Evolutionary conservation across 768 basidiomycete species (phyloP).

Genomic region (Candolleomyces eurysporus): DNA sequence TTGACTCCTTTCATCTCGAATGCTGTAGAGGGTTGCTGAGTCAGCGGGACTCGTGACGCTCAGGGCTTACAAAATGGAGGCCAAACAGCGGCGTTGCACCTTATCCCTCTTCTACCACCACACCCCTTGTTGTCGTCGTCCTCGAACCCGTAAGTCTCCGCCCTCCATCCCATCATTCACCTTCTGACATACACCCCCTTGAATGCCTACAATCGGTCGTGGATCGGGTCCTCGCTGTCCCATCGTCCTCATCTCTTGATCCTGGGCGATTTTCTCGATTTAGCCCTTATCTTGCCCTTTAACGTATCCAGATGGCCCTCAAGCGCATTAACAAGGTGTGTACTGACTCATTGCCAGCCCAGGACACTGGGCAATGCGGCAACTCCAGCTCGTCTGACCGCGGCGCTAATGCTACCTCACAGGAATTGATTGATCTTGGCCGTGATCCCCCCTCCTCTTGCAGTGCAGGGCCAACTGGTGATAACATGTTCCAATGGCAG

Average conservation of each 20-base stretch:
- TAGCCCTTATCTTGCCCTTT: conserved; percentile 26
- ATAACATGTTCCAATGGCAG: conserved; percentile 99
- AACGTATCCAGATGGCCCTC: conserved; percentile 71
- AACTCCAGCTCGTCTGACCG: conserved; percentile 18
- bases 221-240: conserved; percentile 30
- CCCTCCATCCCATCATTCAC: not conserved
- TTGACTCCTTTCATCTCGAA: not conserved
- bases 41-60: conserved; percentile 31
- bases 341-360: not conserved
- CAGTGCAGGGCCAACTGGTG: conserved; percentile 96
- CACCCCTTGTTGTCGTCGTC: conserved; percentile 19
- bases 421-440: conserved; percentile 99
- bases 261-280: conserved; percentile 40
- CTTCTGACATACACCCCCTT: conserved; percentile 12
- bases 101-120: conserved; percentile 54
- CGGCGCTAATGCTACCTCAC: conserved; percentile 6
- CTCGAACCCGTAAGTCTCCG: conserved; percentile 33
- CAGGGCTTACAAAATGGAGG: conserved; percentile 43
- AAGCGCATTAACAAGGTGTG: conserved; percentile 99
- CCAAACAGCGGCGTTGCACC: conserved; percentile 41
- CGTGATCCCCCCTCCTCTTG: conserved; percentile 99
- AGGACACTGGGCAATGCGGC: conserved; percentile 15
- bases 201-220: conserved; percentile 17
- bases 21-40: conserved; percentile 27
- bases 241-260: conserved; percentile 32